Percentiles rank a stretch among this genome's conserved stretches.
Conservation (phyloP, 306 rosid genomes). For the Vigna nakashimae region DNA sequence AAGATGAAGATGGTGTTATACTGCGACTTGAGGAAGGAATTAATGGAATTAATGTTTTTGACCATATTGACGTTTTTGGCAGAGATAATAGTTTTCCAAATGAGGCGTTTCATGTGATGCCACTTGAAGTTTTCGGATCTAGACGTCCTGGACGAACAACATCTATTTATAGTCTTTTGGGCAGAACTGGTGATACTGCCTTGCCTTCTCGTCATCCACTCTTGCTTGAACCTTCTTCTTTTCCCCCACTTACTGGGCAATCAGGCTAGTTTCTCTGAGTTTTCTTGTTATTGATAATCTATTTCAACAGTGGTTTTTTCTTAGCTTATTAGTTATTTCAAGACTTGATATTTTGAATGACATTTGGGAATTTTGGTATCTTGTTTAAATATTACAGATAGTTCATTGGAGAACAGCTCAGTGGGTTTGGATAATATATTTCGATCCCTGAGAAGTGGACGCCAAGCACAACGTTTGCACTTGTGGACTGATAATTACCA, state of each 20-base stretch:
- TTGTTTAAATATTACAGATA: conserved; percentile 52
- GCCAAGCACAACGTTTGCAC: conserved; percentile 92
- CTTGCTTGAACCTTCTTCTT: conserved; percentile 75
- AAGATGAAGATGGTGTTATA: conserved; percentile 97
- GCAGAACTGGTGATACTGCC: conserved; percentile 82
- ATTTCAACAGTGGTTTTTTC: not conserved
- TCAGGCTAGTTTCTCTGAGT: conserved; percentile 58
- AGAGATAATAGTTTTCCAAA: conserved; percentile 86
- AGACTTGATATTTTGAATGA: conserved; percentile 17
- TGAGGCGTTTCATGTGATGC: conserved; percentile 96
- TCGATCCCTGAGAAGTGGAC: conserved; percentile 97
- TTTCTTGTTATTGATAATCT: conserved; percentile 28
- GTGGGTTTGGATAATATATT: conserved; percentile 81
- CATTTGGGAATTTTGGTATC: not conserved
- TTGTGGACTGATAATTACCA: conserved; percentile 88
- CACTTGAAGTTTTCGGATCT: conserved; percentile 94
- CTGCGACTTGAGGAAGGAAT: conserved; percentile 97
- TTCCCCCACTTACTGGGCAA: conserved; percentile 63
- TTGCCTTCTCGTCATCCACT: conserved; percentile 95
- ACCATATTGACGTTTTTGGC: conserved; percentile 95
- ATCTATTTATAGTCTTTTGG: conserved; percentile 94
- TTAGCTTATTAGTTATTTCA: conserved; percentile 43
- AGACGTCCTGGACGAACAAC: conserved; percentile 96
- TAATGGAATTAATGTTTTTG: conserved; percentile 97
- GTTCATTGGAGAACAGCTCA: conserved; percentile 68